phyloP scores from a whole-genome alignment of 768 basidiomycete genomes.

The Gloeopeniophorella convolvens region DNA sequence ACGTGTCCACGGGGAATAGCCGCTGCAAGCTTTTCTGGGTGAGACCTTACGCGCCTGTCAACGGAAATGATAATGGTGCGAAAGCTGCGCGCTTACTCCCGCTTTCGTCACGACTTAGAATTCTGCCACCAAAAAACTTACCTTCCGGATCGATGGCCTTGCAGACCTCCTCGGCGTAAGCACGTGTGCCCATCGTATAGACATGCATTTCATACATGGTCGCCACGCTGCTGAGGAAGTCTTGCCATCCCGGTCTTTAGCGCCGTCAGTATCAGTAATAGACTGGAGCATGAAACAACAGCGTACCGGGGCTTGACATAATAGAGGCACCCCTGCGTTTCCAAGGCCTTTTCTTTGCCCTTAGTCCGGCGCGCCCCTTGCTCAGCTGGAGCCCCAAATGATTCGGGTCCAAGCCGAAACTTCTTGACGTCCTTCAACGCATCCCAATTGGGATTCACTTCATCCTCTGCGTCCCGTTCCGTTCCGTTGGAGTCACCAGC shows the following conservation, averaged over 20 bases:
- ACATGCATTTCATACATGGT: constrained; percentile 97
- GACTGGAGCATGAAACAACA: not conserved
- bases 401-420: constrained; percentile 83
- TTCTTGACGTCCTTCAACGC: constrained; percentile 86
- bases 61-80: not conserved
- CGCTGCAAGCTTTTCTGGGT: constrained; percentile 89
- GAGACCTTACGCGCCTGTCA: constrained; percentile 10
- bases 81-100: constrained; percentile 60
- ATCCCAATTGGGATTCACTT: constrained; percentile 89
- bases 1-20: constrained; percentile 93
- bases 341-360: constrained; percentile 58
- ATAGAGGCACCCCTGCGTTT: constrained; percentile 85
- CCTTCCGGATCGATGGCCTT: constrained; percentile 88
- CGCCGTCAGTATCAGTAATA: constrained; percentile 10
- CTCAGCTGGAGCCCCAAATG: constrained; percentile 41
- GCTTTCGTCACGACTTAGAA: constrained; percentile 92
- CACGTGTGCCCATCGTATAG: constrained; percentile 98
- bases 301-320: constrained; percentile 95
- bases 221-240: constrained; percentile 68
- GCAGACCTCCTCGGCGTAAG: constrained; percentile 95
- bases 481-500: constrained; percentile 37
- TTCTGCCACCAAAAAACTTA: constrained; percentile 77
- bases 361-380: constrained; percentile 38
- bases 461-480: constrained; percentile 28
- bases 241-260: constrained; percentile 69